Percentiles rank a stretch among this genome's conserved stretches.
Evolutionary conservation across 148 eudicot genomes (phyloP).

Genomic region (Rhododendron griersonianum): DNA sequence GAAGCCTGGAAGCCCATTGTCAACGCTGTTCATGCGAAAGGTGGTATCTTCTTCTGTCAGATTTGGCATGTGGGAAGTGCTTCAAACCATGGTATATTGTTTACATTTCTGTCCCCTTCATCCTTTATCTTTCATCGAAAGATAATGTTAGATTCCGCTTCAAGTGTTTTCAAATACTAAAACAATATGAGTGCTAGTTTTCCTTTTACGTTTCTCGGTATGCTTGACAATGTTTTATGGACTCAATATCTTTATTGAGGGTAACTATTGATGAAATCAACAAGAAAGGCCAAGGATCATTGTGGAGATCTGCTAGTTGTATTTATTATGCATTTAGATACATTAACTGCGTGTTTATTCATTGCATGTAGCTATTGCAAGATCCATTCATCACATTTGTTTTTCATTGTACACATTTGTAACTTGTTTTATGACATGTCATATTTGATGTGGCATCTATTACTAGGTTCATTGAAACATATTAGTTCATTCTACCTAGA

Average conservation of each 20-base stretch:
- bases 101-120: neutral
- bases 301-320: neutral
- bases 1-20: slow-evolving; percentile 56
- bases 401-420: neutral
- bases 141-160: neutral
- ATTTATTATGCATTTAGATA: neutral
- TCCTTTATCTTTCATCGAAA: neutral
- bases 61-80: slow-evolving; percentile 2
- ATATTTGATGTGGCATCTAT: neutral
- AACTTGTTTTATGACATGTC: neutral
- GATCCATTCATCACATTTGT: neutral
- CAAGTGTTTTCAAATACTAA: neutral
- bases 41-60: slow-evolving; percentile 16
- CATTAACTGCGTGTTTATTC: neutral
- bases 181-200: neutral
- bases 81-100: slow-evolving; percentile 26
- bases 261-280: too few species aligned
- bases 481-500: neutral
- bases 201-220: neutral
- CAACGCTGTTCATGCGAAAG: slow-evolving; percentile 43
- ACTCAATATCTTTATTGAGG: neutral
- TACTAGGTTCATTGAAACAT: neutral
- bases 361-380: neutral
- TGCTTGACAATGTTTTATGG: neutral
- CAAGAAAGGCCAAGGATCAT: too few species aligned